phyloP scores from a whole-genome alignment of 768 basidiomycete species.

The Boletus pseudo-olivaceus region DNA sequence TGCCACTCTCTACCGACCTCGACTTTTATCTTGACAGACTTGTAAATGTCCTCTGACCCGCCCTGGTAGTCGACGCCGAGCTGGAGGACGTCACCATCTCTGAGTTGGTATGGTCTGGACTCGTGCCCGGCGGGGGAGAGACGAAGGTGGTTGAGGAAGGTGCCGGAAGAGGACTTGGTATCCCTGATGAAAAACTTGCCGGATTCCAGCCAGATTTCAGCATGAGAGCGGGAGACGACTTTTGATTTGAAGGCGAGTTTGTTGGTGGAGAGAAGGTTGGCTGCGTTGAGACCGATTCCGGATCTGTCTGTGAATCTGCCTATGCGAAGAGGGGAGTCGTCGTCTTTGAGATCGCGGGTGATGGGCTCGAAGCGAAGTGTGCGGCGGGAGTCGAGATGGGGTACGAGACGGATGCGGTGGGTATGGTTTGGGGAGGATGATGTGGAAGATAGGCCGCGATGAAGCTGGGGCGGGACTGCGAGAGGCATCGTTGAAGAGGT shows the following conservation, averaged over 20 bases:
- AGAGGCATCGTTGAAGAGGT: conserved; percentile 15
- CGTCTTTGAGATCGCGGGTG: conserved; percentile 73
- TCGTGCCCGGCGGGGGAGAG: conserved; percentile 83
- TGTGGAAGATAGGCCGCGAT: conserved; percentile 17
- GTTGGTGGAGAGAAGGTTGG: conserved; percentile 66
- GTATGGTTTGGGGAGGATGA: conserved; percentile 26
- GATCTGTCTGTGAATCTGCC: conserved; percentile 92
- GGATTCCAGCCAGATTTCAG: conserved; percentile 84
- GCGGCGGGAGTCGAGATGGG: conserved; percentile 87
- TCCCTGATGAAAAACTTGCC: conserved; percentile 84
- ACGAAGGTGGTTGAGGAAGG: conserved; percentile 92
- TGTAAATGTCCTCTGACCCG: conserved; percentile 94
- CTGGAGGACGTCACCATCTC: conserved; percentile 93
- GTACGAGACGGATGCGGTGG: conserved; percentile 90
- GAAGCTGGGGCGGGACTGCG: conserved; percentile 20
- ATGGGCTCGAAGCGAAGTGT: conserved; percentile 93
- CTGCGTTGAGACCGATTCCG: conserved; percentile 59
- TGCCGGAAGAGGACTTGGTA: conserved; percentile 86
- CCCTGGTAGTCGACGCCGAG: conserved; percentile 98
- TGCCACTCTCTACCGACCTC: conserved; percentile 94
- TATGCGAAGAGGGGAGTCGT: conserved; percentile 73
- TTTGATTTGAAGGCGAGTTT: conserved; percentile 95
- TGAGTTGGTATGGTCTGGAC: conserved; percentile 70
- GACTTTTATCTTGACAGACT: conserved; percentile 93
- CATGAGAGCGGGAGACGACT: conserved; percentile 91